phyloP scores from a whole-genome alignment of 495 filamentous ascomycete genomes.

The Bryoglossum gracile region DNA sequence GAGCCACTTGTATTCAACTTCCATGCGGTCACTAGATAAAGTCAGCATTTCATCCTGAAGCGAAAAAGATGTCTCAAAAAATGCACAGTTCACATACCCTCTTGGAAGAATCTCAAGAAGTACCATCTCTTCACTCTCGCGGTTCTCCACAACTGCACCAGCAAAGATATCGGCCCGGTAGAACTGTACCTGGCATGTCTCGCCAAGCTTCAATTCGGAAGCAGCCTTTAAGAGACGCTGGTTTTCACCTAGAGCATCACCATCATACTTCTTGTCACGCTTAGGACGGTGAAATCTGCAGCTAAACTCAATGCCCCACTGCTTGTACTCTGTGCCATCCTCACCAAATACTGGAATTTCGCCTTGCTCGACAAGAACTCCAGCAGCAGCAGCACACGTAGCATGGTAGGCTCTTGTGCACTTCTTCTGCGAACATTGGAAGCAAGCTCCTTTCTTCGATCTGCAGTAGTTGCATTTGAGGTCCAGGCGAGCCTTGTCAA shows the following conservation, averaged over 20 bases:
- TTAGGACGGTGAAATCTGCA: constrained; percentile 92
- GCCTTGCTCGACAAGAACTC: constrained; percentile 82
- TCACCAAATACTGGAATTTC: constrained; percentile 81
- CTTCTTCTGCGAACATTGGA: constrained; percentile 95
- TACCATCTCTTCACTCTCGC: constrained; percentile 64
- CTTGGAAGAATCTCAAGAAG: constrained; percentile 80
- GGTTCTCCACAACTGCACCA: constrained; percentile 81
- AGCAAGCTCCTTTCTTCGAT: constrained; percentile 86
- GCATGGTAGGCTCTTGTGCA: constrained; percentile 92
- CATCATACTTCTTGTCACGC: constrained; percentile 61
- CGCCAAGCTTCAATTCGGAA: constrained; percentile 56
- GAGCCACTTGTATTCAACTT: constrained; percentile 75
- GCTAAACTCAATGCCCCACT: constrained; percentile 82
- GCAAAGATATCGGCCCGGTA: constrained; percentile 82
- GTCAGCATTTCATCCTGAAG: constrained; percentile 28
- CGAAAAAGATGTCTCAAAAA: too few relatives aligned
- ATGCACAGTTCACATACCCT: constrained; percentile 55
- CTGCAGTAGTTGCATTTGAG: constrained; percentile 93
- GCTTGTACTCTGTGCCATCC: constrained; percentile 83
- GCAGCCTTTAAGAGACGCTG: constrained; percentile 63
- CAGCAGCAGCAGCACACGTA: constrained; percentile 85
- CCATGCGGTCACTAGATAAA: constrained; percentile 43
- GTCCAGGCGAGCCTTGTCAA: constrained; percentile 81
- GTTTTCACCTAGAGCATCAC: constrained; percentile 61
- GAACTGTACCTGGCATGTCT: constrained; percentile 84